phyloP scores from a whole-genome alignment of 169 alveolate species.

The Ichthyophthirius multifiliis region DNA sequence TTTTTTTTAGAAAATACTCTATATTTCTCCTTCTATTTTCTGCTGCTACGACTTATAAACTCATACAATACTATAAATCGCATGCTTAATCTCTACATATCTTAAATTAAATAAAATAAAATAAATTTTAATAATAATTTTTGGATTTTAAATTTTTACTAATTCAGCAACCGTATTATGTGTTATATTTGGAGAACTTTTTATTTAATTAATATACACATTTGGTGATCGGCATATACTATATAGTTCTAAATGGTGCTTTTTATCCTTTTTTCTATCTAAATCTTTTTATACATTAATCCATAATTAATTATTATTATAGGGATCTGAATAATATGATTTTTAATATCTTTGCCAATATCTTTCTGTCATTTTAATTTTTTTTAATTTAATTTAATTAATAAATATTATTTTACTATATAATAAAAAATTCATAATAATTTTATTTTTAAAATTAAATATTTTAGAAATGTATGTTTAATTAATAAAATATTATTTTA shows the following conservation, averaged over 20 bases:
- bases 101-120: not conserved
- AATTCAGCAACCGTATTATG: conserved; percentile 40
- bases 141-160: not conserved
- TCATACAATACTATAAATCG: conserved; percentile 34
- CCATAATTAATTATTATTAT: conserved; percentile 39
- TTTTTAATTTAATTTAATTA: not conserved
- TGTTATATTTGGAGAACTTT: conserved; percentile 41
- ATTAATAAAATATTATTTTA: no score
- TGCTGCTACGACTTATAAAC: conserved; percentile 31
- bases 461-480: no score
- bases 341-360: conserved; percentile 39
- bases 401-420: no score
- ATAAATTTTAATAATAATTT: not conserved
- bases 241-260: conserved; percentile 45
- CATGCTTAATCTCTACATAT: conserved; percentile 37
- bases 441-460: no score
- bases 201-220: conserved; percentile 31
- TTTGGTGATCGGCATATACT: conserved; percentile 34
- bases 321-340: conserved; percentile 26
- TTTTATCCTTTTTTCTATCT: conserved; percentile 24
- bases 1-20: conserved; percentile 9
- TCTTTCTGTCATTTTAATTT: conserved; percentile 31
- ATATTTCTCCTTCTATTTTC: conserved; percentile 41
- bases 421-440: no score
- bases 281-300: conserved; percentile 35